These are phyloP conservation scores for Mucor irregularis DNA, from an alignment of 371 early-diverging fungal genomes.

Conservation along the genomic window DNA sequence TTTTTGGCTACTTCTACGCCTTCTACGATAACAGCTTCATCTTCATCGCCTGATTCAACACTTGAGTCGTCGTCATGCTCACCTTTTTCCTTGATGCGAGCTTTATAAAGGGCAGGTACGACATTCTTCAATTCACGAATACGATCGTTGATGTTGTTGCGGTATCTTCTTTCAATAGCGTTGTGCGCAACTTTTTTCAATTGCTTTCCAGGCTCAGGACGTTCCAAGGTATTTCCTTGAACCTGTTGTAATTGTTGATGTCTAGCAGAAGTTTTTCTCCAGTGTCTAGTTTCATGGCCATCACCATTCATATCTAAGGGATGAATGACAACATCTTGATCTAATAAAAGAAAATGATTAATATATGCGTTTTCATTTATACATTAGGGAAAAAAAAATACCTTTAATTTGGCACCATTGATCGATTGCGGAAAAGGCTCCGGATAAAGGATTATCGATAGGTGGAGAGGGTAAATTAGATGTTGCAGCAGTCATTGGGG, in stretches of 20 bases:
- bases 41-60: constrained; percentile 49
- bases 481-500: neutral
- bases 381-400: neutral
- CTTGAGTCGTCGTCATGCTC: constrained; percentile 34
- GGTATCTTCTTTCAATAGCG: constrained; percentile 85
- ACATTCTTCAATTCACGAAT: constrained; percentile 79
- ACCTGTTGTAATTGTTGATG: constrained; percentile 17
- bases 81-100: constrained; percentile 32
- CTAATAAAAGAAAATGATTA: neutral
- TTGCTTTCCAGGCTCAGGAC: constrained; percentile 19
- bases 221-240: neutral
- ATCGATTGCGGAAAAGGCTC: constrained; percentile 18
- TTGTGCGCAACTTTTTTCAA: constrained; percentile 86
- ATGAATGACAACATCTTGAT: neutral
- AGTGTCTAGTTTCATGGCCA: constrained; percentile 13
- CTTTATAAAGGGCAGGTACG: constrained; percentile 76
- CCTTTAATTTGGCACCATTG: constrained; percentile 23
- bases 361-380: neutral
- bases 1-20: constrained; percentile 70
- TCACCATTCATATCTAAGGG: neutral
- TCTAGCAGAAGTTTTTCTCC: constrained; percentile 17
- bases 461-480: constrained; percentile 17
- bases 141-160: constrained; percentile 90
- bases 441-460: constrained; percentile 9
- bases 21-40: constrained; percentile 59